Conservation (phyloP, 805 yeast genomes). For the Saccharomycopsis oosterbeekiorum region DNA sequence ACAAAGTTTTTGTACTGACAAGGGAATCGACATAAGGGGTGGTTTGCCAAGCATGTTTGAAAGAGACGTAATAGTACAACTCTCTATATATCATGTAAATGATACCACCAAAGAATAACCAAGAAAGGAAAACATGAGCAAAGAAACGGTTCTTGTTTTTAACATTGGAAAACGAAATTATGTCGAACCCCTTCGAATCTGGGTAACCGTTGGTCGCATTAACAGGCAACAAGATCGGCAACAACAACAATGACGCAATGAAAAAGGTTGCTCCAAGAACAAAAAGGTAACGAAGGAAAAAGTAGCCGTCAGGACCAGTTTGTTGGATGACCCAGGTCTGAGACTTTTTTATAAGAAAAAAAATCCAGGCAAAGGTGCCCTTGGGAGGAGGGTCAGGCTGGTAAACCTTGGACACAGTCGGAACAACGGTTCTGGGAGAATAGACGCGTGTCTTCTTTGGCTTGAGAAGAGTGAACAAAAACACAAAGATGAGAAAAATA, state of each 20-base stretch:
- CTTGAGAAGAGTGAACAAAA: slow-evolving; percentile 53
- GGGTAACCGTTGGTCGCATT: slow-evolving; percentile 58
- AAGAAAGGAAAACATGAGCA: slow-evolving; percentile 69
- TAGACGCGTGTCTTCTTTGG: slow-evolving; percentile 61
- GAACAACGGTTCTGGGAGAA: slow-evolving; percentile 58
- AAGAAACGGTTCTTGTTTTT: slow-evolving; percentile 51
- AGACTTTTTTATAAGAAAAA: slow-evolving; percentile 41
- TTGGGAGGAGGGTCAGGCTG: slow-evolving; percentile 56
- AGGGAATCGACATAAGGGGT: slow-evolving; percentile 65
- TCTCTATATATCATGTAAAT: slow-evolving; percentile 64
- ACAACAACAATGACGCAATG: slow-evolving; percentile 42
- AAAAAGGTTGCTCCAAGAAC: slow-evolving; percentile 44
- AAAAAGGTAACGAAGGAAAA: slow-evolving; percentile 56
- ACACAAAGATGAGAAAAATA: slow-evolving; percentile 46
- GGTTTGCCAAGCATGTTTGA: slow-evolving; percentile 65
- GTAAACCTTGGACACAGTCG: slow-evolving; percentile 32
- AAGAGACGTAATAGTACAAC: slow-evolving; percentile 56
- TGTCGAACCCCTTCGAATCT: slow-evolving; percentile 46
- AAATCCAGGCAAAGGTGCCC: slow-evolving; percentile 56
- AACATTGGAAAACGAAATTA: slow-evolving; percentile 55
- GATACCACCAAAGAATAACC: slow-evolving; percentile 62
- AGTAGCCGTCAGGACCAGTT: slow-evolving; percentile 67
- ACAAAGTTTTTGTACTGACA: slow-evolving; percentile 59
- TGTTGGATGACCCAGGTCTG: slow-evolving; percentile 58
- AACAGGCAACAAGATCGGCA: slow-evolving; percentile 66